Conservation (phyloP, 2,329 filamentous ascomycete species). For the Xylaria polymorpha region DNA sequence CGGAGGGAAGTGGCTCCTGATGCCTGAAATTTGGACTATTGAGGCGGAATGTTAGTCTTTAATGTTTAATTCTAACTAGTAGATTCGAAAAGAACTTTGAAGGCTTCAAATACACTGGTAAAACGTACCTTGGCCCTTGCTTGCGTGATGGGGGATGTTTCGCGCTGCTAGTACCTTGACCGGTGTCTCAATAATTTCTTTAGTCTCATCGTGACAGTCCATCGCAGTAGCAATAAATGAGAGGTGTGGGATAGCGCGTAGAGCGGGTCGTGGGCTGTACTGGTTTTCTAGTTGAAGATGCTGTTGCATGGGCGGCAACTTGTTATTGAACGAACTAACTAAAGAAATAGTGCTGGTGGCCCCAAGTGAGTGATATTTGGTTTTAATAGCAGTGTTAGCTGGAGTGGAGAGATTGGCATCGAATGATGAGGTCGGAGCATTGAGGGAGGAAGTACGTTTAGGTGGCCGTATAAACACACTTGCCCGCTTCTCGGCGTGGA, state of each 20-base stretch:
- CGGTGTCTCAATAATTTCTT: background rate
- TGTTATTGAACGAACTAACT: background rate
- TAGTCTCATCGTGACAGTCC: background rate
- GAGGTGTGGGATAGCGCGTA: background rate
- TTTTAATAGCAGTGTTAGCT: background rate
- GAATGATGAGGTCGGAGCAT: background rate
- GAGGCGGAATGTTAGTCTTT: background rate
- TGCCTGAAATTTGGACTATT: slow-evolving; percentile 8
- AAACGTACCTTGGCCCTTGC: slow-evolving; percentile 11
- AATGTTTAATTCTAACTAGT: background rate
- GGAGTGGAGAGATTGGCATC: background rate
- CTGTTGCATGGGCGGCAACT: background rate
- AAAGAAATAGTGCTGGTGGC: background rate
- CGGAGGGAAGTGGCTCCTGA: background rate
- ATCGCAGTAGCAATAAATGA: background rate
- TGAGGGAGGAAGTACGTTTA: background rate
- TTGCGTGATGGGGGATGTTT: background rate
- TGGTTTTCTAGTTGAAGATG: background rate
- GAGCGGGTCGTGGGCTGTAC: background rate
- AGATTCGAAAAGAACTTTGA: background rate
- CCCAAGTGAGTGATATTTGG: background rate
- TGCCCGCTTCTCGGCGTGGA: background rate
- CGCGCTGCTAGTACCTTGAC: background rate
- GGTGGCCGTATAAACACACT: background rate
- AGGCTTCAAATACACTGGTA: background rate